These are phyloP conservation scores for Arthrobotrys megalospora DNA, from an alignment of 2,329 filamentous ascomycete species.

Conservation along the genomic window DNA sequence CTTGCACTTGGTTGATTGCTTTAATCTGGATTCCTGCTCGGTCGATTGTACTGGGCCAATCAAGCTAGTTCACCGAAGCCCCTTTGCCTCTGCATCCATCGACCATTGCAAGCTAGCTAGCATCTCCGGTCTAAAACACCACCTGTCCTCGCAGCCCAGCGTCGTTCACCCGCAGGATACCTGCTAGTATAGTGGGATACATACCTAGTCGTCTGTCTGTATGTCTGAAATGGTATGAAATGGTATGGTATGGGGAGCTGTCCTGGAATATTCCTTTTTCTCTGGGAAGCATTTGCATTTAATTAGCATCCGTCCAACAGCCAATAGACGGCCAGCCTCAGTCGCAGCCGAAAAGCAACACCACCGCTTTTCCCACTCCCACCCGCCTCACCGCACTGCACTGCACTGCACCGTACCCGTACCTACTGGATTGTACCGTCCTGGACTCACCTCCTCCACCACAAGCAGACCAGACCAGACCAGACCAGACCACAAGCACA, in stretches of 20 bases:
- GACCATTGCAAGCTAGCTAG: neutral
- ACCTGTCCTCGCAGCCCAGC: slow-evolving; percentile 19
- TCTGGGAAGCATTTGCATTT: neutral
- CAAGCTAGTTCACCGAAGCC: neutral
- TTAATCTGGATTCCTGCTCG: slow-evolving; percentile 17
- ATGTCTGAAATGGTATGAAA: neutral
- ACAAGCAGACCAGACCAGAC: neutral
- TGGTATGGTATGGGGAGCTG: neutral
- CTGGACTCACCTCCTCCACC: slow-evolving; percentile 2
- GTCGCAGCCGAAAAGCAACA: slow-evolving; percentile 36
- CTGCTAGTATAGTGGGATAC: neutral
- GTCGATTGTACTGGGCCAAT: neutral
- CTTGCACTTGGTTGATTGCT: slow-evolving; percentile 18
- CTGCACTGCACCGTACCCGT: neutral
- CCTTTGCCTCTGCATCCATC: slow-evolving; percentile 19
- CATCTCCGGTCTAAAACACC: slow-evolving; percentile 26
- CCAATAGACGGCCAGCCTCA: slow-evolving; percentile 27
- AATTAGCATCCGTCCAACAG: neutral
- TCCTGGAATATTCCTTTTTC: slow-evolving; percentile 19
- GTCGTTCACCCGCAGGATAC: too few species aligned
- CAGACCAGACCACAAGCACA: neutral
- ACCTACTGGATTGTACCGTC: too few species aligned
- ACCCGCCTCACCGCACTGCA: slow-evolving; percentile 9
- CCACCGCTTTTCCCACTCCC: slow-evolving; percentile 45
- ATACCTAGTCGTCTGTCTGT: neutral